phyloP scores from a whole-genome alignment of 2,329 filamentous ascomycete species.

The Coniella vitis region DNA sequence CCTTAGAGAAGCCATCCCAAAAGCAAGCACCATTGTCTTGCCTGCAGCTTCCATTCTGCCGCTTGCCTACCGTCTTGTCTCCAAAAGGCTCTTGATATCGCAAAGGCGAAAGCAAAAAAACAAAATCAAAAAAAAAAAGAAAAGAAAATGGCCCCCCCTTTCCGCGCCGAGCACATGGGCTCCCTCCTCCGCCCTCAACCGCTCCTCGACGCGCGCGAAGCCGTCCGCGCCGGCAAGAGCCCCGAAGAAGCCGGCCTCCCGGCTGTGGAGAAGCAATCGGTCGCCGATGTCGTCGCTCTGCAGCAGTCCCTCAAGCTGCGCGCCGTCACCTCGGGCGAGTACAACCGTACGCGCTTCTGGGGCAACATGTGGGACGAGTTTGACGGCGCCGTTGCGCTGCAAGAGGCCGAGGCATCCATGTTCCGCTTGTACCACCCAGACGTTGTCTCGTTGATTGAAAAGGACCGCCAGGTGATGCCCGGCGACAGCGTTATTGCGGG shows the following conservation, averaged over 20 bases:
- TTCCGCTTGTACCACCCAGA: conserved; percentile 50
- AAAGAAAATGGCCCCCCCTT: conserved; percentile 27
- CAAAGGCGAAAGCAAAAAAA: no score
- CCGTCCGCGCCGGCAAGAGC: conserved; percentile 47
- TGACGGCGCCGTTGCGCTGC: conserved; percentile 39
- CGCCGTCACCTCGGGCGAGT: conserved; percentile 67
- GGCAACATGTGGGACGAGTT: conserved; percentile 49
- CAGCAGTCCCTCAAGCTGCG: conserved; percentile 62
- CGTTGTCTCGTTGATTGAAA: conserved; percentile 46
- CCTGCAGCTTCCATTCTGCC: no score
- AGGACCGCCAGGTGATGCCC: conserved; percentile 47
- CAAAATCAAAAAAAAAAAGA: no score
- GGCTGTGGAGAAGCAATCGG: conserved; percentile 56
- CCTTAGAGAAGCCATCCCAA: no score
- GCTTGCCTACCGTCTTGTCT: no score
- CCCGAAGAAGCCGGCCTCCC: conserved; percentile 49
- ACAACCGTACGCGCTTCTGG: conserved; percentile 47
- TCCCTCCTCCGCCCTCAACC: conserved; percentile 28
- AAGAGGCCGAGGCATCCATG: conserved; percentile 44
- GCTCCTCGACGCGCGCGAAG: conserved; percentile 43
- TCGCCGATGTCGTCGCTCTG: conserved; percentile 59
- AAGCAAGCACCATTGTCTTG: no score
- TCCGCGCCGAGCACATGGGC: conserved; percentile 31
- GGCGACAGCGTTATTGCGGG: conserved; percentile 49
- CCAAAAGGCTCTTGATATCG: no score